Percentiles rank a stretch among this genome's conserved stretches.
These are phyloP conservation scores for Abrus pulchellus DNA, from an alignment of 306 rosid genomes.

Conservation along the genomic window DNA sequence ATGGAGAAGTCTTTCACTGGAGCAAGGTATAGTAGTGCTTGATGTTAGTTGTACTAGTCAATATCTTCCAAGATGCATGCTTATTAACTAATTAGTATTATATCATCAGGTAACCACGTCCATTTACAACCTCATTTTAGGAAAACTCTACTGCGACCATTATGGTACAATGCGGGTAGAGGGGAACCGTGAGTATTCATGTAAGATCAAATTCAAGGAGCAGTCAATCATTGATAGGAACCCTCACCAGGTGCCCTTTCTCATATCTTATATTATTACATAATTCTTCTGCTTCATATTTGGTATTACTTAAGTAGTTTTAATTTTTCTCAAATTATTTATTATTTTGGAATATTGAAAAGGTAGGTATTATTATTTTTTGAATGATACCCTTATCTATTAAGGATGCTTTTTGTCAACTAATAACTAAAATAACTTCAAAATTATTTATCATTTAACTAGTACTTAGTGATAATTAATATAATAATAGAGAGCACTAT, in stretches of 20 bases:
- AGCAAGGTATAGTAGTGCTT: slow-evolving; percentile 71
- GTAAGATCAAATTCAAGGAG: slow-evolving; percentile 93
- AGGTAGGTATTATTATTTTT: no score
- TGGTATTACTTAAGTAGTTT: no score
- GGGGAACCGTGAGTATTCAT: slow-evolving; percentile 72
- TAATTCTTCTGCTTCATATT: background rate
- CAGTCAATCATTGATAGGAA: slow-evolving; percentile 86
- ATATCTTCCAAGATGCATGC: slow-evolving; percentile 32
- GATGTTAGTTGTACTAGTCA: background rate
- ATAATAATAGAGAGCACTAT: no score
- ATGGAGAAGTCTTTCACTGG: slow-evolving; percentile 90
- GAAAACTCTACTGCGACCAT: slow-evolving; percentile 96
- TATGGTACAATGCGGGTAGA: slow-evolving; percentile 91
- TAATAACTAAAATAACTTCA: no score
- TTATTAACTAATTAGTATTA: slow-evolving; percentile 42
- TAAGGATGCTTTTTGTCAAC: no score
- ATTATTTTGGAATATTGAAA: no score
- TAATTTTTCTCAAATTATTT: no score
- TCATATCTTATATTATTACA: slow-evolving; percentile 30
- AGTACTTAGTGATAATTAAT: no score
- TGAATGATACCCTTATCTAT: no score
- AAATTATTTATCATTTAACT: no score
- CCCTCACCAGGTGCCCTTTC: slow-evolving; percentile 84
- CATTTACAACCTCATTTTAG: slow-evolving; percentile 95
- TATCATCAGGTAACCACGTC: slow-evolving; percentile 90